Evolutionary conservation across 2,329 filamentous ascomycete genomes (phyloP), one percentile per base, ranked within the genome.

Genomic region (Rachicladosporium sp.): DNA sequence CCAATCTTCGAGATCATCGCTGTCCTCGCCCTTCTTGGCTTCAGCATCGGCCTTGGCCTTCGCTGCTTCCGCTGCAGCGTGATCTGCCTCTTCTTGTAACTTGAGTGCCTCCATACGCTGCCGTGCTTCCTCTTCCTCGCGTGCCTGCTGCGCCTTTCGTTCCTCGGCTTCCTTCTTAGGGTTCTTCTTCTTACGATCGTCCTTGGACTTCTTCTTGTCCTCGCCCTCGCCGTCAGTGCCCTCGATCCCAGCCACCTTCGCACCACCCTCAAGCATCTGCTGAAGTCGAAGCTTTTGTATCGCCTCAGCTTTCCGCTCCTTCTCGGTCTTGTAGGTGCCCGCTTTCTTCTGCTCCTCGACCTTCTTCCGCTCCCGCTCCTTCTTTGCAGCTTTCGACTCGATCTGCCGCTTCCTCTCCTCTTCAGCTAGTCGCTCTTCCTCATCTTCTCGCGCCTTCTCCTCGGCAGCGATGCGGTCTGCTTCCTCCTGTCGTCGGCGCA

Each of bases 291-390:
- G 69, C 63, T 89, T 82, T 50, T 84, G 81, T 53, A 78, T 74
- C 15, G 80, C 78, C 65, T 86, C 85, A 56, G 84, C 82, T 53
- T 88, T 82, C 56, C 79, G 83, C 58, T 93, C 83, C 10, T 84
- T 83, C 64, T 89, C 88, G 49, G 84, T 89, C 54, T 89, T 66
- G 63, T 82, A 89, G 56, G 85, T 89, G 59, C 85, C 85, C 59
- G 87, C 83, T 60, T 82, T 85, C 73, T 89, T 91, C 41, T 86
- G 74, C 65, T 89, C 80, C 57, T 91, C 85, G 44, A 89, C 79
- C 62, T 75, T 84, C 60, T 88, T 82, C 68, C 83, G 89, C 54
- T 93, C 85, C 58, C 76, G 86, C 54, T 86, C 82, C 69, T 89
- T 91, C 71, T 83, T 89, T 33, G 77, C 64, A 2, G 78, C 77